Base-by-base conservation (phyloP, 257 asterid genomes). In the Solanum pinnatisectum region DNA sequence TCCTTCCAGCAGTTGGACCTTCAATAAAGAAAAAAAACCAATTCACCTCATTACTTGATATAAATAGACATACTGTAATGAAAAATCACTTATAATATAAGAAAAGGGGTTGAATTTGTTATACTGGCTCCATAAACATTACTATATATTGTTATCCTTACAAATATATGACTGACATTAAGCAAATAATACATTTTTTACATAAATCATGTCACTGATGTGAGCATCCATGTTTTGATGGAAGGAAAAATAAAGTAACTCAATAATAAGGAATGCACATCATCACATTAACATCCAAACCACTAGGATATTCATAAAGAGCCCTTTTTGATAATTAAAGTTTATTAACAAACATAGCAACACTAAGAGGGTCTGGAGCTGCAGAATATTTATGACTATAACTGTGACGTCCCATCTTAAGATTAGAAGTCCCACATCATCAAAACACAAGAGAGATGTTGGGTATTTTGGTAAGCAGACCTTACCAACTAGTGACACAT, bases 11-110 rank as follows among this genome's bases (percentile, higher is more conserved):
- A 1, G 7, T 46, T 46, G 56, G 56, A 13, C 18, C 56, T 46
- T 46, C 16, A 46, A 46, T 46, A 46, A 4, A 46, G 56, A 42
- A 42, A 46, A 46, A 12, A 14, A 13, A 13, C 0, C 2, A 46
- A 14, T 46, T 14, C 10, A 79, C 63, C 52, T 33, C 27, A 86
- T 90, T 89, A 90, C 71, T 90, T 67, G 65, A 70, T 40, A 36
- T 79, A 89, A 89, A 67, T 33, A 82, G 83, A 59, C 12, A 10
- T 76, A 76, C 1, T 37, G 56, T 39, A 76, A 39, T 39, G 83
- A 27, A 52, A 86, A 81, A 60, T 40, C 10, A 36, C 35, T 23
- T 40, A 23, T 46, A 46, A 12, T 12, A 44, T 44, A 46, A 46
- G 18, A 4, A 46, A 46, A 46, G 6, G 20, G 18, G 60, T 33